Conservation (phyloP, 225 moss, liverwort and hornwort genomes). For the Thuidium tamariscinum region DNA sequence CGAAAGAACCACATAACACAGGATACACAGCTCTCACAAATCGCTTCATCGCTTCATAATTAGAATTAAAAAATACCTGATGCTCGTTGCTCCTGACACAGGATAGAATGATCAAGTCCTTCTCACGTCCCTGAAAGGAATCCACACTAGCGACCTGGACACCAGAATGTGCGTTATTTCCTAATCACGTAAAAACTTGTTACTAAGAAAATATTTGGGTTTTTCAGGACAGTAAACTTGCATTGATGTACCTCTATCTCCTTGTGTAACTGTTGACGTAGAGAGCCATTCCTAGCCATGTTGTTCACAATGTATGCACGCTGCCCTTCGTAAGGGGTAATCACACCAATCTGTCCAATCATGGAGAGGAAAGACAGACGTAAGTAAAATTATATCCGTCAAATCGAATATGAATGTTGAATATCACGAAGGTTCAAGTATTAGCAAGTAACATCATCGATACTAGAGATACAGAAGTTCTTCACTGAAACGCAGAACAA, state of each 20-base stretch:
- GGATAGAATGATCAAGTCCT: constrained; percentile 94
- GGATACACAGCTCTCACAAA: neutral
- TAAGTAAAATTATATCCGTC: neutral
- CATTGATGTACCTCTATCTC: constrained; percentile 68
- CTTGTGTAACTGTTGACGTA: constrained; percentile 93
- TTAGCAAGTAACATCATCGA: neutral
- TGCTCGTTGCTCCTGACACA: constrained; percentile 99
- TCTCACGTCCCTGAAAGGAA: constrained; percentile 97
- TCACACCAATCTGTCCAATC: constrained; percentile 82
- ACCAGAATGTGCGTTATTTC: neutral
- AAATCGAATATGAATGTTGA: neutral
- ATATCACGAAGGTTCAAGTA: neutral
- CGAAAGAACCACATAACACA: neutral
- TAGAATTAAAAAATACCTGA: constrained; percentile 67
- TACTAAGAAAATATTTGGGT: neutral
- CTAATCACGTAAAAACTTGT: neutral
- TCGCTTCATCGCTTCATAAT: no score
- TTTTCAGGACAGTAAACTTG: neutral
- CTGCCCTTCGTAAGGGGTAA: constrained; percentile 97
- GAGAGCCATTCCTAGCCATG: constrained; percentile 92
- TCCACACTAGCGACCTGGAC: constrained; percentile 93
- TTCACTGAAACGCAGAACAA: neutral
- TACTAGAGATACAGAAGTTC: neutral
- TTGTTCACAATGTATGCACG: constrained; percentile 99
- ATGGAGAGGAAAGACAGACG: neutral